Percentiles rank a stretch among this genome's conserved stretches.
These are phyloP conservation scores for Suillus plorans DNA, from an alignment of 768 basidiomycete species.

Conservation along the genomic window DNA sequence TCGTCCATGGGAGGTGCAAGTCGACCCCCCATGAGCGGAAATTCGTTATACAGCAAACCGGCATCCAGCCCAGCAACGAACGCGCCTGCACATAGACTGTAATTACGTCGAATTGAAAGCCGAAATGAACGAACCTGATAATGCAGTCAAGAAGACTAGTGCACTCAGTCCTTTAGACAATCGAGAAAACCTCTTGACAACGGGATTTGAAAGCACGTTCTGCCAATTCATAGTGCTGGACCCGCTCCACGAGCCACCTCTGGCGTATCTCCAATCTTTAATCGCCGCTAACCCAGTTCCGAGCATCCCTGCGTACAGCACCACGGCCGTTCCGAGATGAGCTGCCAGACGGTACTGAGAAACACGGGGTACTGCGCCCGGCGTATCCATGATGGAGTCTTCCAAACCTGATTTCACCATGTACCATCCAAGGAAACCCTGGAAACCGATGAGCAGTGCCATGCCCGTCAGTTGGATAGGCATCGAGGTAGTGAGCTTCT, in stretches of 20 bases:
- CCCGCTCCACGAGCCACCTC: slow-evolving; percentile 59
- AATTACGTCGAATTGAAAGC: background rate
- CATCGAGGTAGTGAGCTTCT: slow-evolving; percentile 64
- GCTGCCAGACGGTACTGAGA: slow-evolving; percentile 96
- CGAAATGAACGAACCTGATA: slow-evolving; percentile 67
- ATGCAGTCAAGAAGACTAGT: slow-evolving; percentile 86
- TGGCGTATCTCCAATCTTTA: slow-evolving; percentile 77
- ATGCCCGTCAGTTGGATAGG: slow-evolving; percentile 68
- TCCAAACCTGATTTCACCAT: slow-evolving; percentile 98
- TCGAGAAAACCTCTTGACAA: slow-evolving; percentile 56
- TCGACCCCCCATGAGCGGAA: slow-evolving; percentile 92
- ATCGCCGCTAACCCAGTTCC: slow-evolving; percentile 70
- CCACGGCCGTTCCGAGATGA: slow-evolving; percentile 88
- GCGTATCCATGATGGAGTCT: slow-evolving; percentile 73
- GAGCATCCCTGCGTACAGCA: slow-evolving; percentile 94
- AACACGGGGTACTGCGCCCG: slow-evolving; percentile 88
- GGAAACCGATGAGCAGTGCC: slow-evolving; percentile 81
- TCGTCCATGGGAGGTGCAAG: slow-evolving; percentile 81
- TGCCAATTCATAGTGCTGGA: slow-evolving; percentile 42
- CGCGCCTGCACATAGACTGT: slow-evolving; percentile 60
- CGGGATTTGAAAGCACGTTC: slow-evolving; percentile 52
- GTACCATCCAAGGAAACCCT: slow-evolving; percentile 96
- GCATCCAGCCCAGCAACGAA: slow-evolving; percentile 98
- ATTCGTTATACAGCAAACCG: slow-evolving; percentile 96
- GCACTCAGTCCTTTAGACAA: slow-evolving; percentile 63